phyloP scores from a whole-genome alignment of 2,329 filamentous ascomycete species.

The Hortaea werneckii region DNA sequence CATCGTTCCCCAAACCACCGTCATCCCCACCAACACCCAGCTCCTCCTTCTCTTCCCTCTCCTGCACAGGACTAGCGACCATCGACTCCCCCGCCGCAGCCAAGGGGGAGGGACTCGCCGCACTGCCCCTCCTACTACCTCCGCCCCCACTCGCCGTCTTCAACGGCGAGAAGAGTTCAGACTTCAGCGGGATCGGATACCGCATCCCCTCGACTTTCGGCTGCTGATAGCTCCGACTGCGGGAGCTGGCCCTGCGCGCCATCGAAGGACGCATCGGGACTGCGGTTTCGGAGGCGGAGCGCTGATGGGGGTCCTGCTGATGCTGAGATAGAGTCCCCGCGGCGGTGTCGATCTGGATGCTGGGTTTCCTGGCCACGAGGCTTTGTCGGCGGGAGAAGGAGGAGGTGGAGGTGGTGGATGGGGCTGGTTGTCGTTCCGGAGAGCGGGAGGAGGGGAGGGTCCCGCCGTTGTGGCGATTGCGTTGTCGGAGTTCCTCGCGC shows the following conservation, averaged over 20 bases:
- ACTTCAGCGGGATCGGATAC: constrained; percentile 21
- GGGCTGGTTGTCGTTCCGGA: constrained; percentile 1
- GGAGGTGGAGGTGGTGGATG: background rate
- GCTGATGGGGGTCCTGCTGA: constrained; percentile 7
- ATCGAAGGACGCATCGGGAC: constrained; percentile 18
- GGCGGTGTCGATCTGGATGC: constrained; percentile 10
- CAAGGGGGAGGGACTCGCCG: background rate
- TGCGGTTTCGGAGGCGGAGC: constrained; percentile 17
- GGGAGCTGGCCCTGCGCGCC: constrained; percentile 16
- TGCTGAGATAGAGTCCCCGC: constrained; percentile 2
- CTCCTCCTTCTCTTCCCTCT: background rate
- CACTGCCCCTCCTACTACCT: constrained; percentile 5
- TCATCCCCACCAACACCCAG: background rate
- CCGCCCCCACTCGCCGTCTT: constrained; percentile 7
- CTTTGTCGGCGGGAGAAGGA: background rate
- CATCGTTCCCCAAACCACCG: background rate
- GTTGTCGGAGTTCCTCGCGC: constrained; percentile 23
- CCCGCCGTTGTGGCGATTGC: constrained; percentile 4
- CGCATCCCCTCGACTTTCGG: constrained; percentile 22
- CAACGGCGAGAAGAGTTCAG: constrained; percentile 25
- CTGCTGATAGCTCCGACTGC: constrained; percentile 19
- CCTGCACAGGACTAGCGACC: background rate
- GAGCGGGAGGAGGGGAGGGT: background rate
- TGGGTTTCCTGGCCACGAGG: constrained; percentile 4
- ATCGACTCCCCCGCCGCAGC: constrained; percentile 1